Evolutionary conservation across 2,329 filamentous ascomycete genomes (phyloP).

Genomic region (Cercospora janseana): DNA sequence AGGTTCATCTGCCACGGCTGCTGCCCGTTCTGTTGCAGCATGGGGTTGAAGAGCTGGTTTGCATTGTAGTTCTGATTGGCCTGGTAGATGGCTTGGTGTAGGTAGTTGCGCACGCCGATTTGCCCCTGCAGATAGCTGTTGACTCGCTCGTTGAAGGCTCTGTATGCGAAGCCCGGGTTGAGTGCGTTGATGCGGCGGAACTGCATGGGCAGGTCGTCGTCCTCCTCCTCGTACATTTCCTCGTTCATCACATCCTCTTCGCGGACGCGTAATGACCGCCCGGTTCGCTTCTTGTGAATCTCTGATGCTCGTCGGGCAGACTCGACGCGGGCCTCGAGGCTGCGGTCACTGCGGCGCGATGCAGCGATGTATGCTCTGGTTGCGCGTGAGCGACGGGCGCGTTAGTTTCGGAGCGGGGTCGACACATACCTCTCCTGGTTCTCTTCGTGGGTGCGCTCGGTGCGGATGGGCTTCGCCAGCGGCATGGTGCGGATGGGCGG

Average conservation of each 20-base stretch:
- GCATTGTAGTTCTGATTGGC: conserved; percentile 41
- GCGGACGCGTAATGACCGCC: conserved; percentile 75
- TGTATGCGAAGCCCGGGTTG: conserved; percentile 43
- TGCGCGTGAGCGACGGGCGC: neutral
- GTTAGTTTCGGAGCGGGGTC: conserved; percentile 11
- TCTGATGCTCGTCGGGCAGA: conserved; percentile 86
- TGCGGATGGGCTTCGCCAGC: conserved; percentile 53
- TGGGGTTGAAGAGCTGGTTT: conserved; percentile 44
- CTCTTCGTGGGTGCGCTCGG: conserved; percentile 73
- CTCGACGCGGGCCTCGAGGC: conserved; percentile 81
- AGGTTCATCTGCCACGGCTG: conserved; percentile 31
- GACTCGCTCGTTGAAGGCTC: conserved; percentile 58
- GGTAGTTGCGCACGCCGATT: conserved; percentile 54
- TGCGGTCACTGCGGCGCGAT: conserved; percentile 80
- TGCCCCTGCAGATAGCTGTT: conserved; percentile 59
- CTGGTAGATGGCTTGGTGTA: conserved; percentile 48
- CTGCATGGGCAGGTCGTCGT: conserved; percentile 71
- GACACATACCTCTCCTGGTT: conserved; percentile 65
- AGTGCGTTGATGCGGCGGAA: conserved; percentile 64
- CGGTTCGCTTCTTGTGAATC: conserved; percentile 84
- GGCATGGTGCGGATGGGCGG: conserved; percentile 40
- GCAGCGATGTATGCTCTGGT: conserved; percentile 84
- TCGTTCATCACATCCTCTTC: conserved; percentile 85
- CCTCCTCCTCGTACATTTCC: conserved; percentile 95
- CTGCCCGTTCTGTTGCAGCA: conserved; percentile 32